Base-by-base conservation (phyloP, 495 filamentous ascomycete species). In the Halenospora varia region DNA sequence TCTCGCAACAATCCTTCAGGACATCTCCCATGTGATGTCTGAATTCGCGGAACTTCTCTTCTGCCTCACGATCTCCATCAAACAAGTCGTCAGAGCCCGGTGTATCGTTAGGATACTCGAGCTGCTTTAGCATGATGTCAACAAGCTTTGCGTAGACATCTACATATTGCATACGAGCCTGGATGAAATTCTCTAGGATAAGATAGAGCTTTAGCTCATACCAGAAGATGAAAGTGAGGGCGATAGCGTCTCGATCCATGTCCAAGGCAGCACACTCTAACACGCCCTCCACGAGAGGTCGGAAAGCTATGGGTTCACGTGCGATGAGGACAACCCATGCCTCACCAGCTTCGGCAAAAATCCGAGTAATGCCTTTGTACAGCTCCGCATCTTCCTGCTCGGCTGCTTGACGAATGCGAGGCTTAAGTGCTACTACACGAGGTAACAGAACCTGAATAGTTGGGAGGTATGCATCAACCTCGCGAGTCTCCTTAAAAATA, bases 121-220 rank as follows among this genome's bases (percentile, higher is more conserved):
- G 78, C 64, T 96, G 94, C 61, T 84, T 86, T 56, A 97, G 83
- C 80, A 99, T 90, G 65, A 97, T 84, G 68, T 97, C 92, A 47
- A 97, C 92, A 25, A 99, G 75, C 67, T 88, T 83, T 4, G 88
- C 86, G 71, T 88, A 97, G 47, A 96, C 76, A 56, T 92, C 88
- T 26, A 86, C 76, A 60, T 86, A 87, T 54, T 85, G 77, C 52
- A 87, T 64, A 25, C 92, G 82, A 15, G 92, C 88, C 55, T 90
- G 79, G n/a, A 85, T 86, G 66, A 96, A 97, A 57, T 85, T 86
- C 6, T 96, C 92, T 29, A 97, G 71, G 6, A 90, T 89, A 26
- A 97, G 77, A 66, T 96, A 96, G 73, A 96, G 91, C 75, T 99
- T 99, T 53, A 99, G 75, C 69, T 99, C 94, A 70, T 95, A 97